Base-by-base conservation (phyloP, 345 rosid genomes). In the Jatropha curcas region DNA sequence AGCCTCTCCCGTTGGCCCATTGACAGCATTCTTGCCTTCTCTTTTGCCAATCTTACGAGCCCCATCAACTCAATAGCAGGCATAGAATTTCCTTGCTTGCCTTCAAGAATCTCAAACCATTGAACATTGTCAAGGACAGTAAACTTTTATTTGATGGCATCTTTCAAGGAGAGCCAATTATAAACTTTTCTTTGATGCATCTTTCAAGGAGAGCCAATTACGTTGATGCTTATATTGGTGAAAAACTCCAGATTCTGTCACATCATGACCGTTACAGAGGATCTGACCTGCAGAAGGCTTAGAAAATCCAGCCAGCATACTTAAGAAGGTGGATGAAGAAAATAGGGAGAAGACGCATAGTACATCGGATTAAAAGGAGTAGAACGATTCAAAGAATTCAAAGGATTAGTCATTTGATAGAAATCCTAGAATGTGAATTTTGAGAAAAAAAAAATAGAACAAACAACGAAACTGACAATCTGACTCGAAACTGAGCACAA, bases 31-130 rank as follows among this genome's bases (percentile, higher is more conserved):
- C 94, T 89, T 1, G 97, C 82, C 79, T 88, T 94, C 19, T 94
- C 98, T 22, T 89, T 92, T 10, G 86, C 92, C 67, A 94, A 65
- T 65, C 93, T 82, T 45, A 92, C 92, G 25, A 92, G 88, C 30
- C 98, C 98, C 98, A 94, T 90, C 33, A 92, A 82, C 86, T 92
- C 88, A 71, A 31, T n/a, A n/a, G 95, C 98, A 1, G 91, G 95
- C 79, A 86, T 39, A 5, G 98, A 83, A 67, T 85, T 92, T 37
- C 98, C 98, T 0, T 84, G 60, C 79, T 88, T 92, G 56, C 87
- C 86, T 48, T 94, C 97, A 7, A 94, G 94, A 16, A 89, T 60
- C 80, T 94, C 98, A 59, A n/a, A 94, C 93, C 98, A 92, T 74
- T 86, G 87, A 88, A 92, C 91, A 64, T 94, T 92, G 71, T 89